A percentile compares a stretch with the other conserved stretches of the same genome.
Evolutionary conservation across 176 grass and related monocot genomes (phyloP).

Genomic region (bread wheat (Triticum aestivum)): DNA sequence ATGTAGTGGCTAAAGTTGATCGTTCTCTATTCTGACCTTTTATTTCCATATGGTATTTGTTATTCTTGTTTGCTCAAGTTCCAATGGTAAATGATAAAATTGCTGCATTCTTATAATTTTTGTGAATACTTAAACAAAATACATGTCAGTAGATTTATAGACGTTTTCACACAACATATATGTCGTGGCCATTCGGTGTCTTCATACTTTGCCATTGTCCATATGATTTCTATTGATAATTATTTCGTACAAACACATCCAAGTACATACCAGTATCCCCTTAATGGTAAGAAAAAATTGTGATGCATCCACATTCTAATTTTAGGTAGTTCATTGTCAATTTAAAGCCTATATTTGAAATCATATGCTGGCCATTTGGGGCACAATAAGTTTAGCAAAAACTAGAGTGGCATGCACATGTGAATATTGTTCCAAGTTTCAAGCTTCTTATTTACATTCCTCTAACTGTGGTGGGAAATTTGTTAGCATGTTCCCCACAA

Average conservation of each 20-base stretch:
- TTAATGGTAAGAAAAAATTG: not conserved
- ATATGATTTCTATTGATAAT: constrained; percentile 1
- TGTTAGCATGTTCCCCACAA: not conserved
- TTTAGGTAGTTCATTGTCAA: not conserved
- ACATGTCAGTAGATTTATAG: not conserved
- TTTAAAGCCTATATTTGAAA: not conserved
- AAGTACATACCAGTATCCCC: not conserved
- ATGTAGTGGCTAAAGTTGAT: not conserved
- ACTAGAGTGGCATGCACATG: not conserved
- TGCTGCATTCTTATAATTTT: not conserved
- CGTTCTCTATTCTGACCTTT: not conserved
- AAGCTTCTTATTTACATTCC: not conserved
- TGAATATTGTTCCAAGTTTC: not conserved
- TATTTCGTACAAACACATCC: not conserved
- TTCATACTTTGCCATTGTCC: not conserved
- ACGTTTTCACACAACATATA: not conserved
- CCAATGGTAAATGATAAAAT: not conserved
- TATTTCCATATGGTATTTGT: not conserved
- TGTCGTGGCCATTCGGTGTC: not conserved
- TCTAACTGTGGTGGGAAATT: not conserved
- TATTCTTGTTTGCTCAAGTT: not conserved
- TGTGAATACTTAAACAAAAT: not conserved
- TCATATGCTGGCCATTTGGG: not conserved
- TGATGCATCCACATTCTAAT: not conserved
- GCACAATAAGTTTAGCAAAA: not conserved